A percentile compares a stretch with the other conserved stretches of the same genome.
Evolutionary conservation across 2,329 filamentous ascomycete genomes (phyloP).

Genomic region (Aspergillus aculeatus): DNA sequence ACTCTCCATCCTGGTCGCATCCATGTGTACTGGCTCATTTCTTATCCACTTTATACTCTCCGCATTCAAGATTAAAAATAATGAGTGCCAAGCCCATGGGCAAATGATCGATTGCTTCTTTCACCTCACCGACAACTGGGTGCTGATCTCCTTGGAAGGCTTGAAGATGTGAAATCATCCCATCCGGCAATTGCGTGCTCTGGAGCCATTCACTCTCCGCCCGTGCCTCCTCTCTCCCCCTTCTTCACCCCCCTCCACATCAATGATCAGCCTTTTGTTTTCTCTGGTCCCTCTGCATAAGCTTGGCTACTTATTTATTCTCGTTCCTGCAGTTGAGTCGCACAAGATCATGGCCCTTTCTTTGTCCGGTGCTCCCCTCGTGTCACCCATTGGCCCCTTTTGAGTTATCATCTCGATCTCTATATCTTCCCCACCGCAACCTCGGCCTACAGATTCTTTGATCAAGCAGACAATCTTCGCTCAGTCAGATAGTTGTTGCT

Average conservation of each 20-base stretch:
- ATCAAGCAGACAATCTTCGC: background rate
- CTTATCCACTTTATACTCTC: background rate
- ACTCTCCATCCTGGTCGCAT: background rate
- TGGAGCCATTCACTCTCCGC: slow-evolving; percentile 12
- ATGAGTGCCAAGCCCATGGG: background rate
- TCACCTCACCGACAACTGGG: background rate
- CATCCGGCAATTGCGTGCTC: slow-evolving; percentile 23
- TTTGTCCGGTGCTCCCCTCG: background rate
- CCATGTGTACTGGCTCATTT: background rate
- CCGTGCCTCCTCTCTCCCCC: background rate
- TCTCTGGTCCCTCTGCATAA: background rate
- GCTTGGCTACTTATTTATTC: background rate
- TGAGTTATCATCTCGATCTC: background rate
- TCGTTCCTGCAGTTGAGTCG: background rate
- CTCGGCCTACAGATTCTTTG: background rate
- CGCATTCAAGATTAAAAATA: background rate
- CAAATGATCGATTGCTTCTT: background rate
- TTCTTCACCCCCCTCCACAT: background rate
- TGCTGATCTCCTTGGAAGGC: background rate
- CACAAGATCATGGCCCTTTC: background rate
- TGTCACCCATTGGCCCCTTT: background rate
- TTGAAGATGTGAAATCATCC: slow-evolving; percentile 17
- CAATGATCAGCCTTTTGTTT: background rate
- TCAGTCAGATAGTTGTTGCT: slow-evolving; percentile 1
- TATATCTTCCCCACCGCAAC: slow-evolving; percentile 8